These are phyloP conservation scores for Crithidia acanthocephali DNA, from an alignment of 208 protist species.

Conservation along the genomic window DNA sequence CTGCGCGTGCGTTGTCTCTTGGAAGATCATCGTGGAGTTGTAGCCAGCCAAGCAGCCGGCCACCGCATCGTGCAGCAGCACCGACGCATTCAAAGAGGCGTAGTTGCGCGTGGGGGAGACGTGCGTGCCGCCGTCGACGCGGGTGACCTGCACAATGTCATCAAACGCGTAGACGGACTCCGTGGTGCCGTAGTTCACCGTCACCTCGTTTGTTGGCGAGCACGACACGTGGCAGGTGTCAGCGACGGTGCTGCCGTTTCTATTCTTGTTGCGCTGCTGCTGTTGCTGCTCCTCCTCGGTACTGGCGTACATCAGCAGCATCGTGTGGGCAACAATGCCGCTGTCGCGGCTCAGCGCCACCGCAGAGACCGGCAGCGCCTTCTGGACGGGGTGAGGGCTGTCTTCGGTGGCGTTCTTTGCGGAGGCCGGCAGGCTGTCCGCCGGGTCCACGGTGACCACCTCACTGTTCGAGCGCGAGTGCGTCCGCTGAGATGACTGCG, in stretches of 20 bases:
- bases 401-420: background rate
- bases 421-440: background rate
- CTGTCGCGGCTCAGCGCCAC: slow-evolving; percentile 12
- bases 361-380: slow-evolving; percentile 8
- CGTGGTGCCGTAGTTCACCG: slow-evolving; percentile 9
- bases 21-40: slow-evolving; percentile 41
- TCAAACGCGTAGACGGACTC: slow-evolving; percentile 31
- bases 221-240: background rate
- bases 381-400: background rate
- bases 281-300: background rate
- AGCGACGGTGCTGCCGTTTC: background rate
- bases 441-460: background rate
- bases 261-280: background rate
- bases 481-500: background rate
- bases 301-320: slow-evolving; percentile 15
- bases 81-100: slow-evolving; percentile 4
- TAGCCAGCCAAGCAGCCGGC: slow-evolving; percentile 28
- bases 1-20: slow-evolving; percentile 28
- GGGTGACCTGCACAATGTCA: slow-evolving; percentile 20
- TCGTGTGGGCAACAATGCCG: slow-evolving; percentile 29
- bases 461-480: background rate
- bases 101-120: slow-evolving; percentile 23
- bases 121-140: background rate
- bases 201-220: slow-evolving; percentile 17
- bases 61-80: slow-evolving; percentile 27